Percentiles rank a stretch among this genome's conserved stretches.
These are phyloP conservation scores for Trichoderma lentiforme DNA, from an alignment of 2,329 filamentous ascomycete genomes.

Conservation along the genomic window DNA sequence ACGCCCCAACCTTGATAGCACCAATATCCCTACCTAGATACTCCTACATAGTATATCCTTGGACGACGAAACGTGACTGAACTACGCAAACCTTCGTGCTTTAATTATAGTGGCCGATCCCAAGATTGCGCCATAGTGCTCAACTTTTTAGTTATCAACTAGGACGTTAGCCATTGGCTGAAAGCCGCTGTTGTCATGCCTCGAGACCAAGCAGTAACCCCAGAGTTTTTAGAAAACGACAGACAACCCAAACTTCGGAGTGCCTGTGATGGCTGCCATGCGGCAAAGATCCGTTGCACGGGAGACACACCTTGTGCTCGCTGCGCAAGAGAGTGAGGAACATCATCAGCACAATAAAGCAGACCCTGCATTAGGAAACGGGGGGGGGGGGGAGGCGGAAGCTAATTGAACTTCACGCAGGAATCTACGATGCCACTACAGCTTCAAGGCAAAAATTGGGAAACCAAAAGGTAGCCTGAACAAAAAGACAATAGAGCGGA, in stretches of 20 bases:
- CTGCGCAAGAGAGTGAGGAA: background rate
- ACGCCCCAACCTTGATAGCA: background rate
- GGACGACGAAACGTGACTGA: too few species aligned
- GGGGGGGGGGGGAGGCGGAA: too few species aligned
- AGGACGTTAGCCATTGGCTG: background rate
- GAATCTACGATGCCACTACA: background rate
- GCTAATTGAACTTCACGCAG: background rate
- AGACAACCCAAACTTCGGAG: background rate
- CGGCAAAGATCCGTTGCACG: background rate
- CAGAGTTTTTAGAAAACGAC: background rate
- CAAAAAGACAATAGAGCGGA: background rate
- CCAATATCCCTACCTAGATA: too few species aligned
- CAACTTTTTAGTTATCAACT: background rate
- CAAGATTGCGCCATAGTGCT: background rate
- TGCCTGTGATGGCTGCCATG: background rate
- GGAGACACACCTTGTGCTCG: background rate
- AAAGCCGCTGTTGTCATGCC: background rate
- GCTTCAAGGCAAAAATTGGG: background rate
- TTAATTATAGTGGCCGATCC: background rate
- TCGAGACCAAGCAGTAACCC: background rate
- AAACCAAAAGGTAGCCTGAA: background rate
- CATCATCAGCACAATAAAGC: background rate
- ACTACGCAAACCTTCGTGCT: too few species aligned
- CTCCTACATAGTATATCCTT: too few species aligned
- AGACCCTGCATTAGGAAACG: background rate